Conservation (phyloP, 208 protist species). For the Leptomonas pyrrhocoris region DNA sequence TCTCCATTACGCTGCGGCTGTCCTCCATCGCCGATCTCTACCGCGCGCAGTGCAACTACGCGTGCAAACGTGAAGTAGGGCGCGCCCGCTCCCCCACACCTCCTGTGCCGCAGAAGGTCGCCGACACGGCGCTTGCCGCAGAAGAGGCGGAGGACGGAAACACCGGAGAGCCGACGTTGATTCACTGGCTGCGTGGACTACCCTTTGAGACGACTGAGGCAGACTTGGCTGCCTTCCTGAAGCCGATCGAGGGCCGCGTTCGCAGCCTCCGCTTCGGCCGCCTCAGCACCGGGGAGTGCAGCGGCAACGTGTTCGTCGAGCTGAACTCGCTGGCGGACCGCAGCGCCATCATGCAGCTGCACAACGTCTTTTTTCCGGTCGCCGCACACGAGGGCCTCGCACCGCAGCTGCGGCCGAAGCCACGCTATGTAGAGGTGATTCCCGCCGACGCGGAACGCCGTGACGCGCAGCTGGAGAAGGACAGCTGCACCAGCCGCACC, state of each 20-base stretch:
- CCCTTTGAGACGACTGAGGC: no score
- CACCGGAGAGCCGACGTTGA: no score
- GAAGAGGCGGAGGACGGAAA: no score
- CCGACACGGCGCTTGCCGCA: no score
- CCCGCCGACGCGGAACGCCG: not conserved
- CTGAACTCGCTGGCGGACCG: not conserved
- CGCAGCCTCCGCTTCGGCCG: not conserved
- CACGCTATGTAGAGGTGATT: conserved; percentile 11
- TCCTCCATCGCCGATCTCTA: not conserved
- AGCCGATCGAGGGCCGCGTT: not conserved
- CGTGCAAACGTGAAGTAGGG: not conserved
- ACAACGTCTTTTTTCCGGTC: not conserved
- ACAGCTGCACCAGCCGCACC: not conserved
- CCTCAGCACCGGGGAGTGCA: not conserved
- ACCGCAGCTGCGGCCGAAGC: not conserved
- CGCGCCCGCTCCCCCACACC: not conserved
- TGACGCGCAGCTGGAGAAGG: not conserved
- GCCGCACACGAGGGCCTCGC: not conserved
- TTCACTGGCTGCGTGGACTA: no score
- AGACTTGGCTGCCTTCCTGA: no score
- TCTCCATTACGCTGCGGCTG: not conserved
- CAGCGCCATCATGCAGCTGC: not conserved
- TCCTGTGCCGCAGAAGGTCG: not conserved
- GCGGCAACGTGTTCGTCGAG: conserved; percentile 7
- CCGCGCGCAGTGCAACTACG: not conserved